Evolutionary conservation across 371 early-diverging fungal species (phyloP).

Genomic region (Blastocladiella emersonii): DNA sequence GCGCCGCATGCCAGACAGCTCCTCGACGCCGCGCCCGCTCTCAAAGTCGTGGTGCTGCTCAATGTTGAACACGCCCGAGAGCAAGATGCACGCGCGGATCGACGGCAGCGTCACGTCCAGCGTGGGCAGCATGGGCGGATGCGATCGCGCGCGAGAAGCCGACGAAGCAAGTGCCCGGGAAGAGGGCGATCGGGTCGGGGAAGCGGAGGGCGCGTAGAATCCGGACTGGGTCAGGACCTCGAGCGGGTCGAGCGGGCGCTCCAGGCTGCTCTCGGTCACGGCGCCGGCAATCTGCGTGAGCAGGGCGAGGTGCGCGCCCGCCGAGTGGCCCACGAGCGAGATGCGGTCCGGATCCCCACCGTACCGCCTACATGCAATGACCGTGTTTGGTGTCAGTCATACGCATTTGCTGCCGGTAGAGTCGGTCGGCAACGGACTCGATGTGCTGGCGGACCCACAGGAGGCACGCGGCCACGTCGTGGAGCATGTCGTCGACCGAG

Average conservation of each 20-base stretch:
- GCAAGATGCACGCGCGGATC: background rate
- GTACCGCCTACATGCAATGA: constrained; percentile 13
- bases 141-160: no score
- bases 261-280: background rate
- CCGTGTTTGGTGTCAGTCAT: background rate
- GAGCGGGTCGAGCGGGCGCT: no score
- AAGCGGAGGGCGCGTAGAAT: no score
- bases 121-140: no score
- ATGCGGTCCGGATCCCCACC: constrained; percentile 27
- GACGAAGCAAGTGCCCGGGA: no score
- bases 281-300: constrained; percentile 39
- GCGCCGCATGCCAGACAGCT: background rate
- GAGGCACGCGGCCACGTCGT: background rate
- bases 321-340: constrained; percentile 65
- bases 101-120: background rate
- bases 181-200: no score
- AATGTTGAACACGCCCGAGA: background rate
- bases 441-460: background rate
- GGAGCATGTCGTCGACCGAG: background rate
- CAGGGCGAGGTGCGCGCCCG: constrained; percentile 56
- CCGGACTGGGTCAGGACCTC: no score
- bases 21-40: background rate
- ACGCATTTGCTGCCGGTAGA: background rate
- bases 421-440: background rate
- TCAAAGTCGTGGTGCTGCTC: background rate